Evolutionary conservation across 257 asterid genomes (phyloP).

Genomic region (Solanum medicagineum): DNA sequence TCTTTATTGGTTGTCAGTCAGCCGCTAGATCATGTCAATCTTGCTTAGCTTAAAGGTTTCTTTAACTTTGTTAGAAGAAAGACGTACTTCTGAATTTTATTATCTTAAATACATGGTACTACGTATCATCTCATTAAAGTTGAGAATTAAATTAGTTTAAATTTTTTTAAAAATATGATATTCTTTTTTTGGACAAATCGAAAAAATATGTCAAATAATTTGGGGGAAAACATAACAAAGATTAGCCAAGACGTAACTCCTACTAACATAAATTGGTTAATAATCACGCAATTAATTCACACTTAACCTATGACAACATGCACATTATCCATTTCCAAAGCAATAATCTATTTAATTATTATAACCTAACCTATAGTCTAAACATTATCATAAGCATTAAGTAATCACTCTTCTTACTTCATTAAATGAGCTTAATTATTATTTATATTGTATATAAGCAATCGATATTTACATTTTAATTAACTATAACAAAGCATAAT

Average conservation of each 20-base stretch:
- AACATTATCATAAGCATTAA: neutral
- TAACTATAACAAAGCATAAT: too few relatives aligned
- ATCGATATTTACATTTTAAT: too few relatives aligned
- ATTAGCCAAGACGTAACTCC: neutral
- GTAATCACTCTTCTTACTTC: neutral
- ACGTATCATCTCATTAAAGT: too few relatives aligned
- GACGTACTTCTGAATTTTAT: too few relatives aligned
- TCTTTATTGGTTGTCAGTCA: too few relatives aligned
- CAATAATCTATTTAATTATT: neutral
- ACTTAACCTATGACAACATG: neutral
- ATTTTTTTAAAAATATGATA: too few relatives aligned
- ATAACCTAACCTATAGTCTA: neutral
- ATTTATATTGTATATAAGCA: too few relatives aligned
- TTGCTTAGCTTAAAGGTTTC: neutral
- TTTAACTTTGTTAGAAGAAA: neutral
- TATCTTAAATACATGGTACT: too few relatives aligned
- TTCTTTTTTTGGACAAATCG: neutral
- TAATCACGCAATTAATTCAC: neutral
- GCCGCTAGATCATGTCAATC: neutral
- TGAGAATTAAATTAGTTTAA: too few relatives aligned
- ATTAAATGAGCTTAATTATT: neutral
- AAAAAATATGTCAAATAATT: neutral
- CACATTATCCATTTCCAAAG: neutral
- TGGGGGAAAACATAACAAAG: too few relatives aligned
- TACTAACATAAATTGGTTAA: neutral